Conservation (phyloP, 306 rosid species). For the Psophocarpus tetragonolobus region DNA sequence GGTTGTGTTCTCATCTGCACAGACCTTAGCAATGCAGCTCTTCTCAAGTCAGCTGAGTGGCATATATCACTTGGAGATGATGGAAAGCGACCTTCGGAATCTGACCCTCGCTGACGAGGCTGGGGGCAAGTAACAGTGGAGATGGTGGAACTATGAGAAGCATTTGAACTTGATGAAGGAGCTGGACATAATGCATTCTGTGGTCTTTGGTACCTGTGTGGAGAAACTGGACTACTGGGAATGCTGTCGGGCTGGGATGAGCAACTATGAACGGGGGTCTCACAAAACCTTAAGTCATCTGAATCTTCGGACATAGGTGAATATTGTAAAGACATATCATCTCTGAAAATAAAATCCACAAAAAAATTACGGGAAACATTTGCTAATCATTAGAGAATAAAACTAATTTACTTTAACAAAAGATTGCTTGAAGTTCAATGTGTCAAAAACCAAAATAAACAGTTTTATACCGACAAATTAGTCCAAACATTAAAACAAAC, state of each 20-base stretch:
- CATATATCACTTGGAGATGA: conserved; percentile 98
- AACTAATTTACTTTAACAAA: conserved; percentile 11
- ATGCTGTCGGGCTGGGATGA: conserved; percentile 67
- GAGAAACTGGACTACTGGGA: conserved; percentile 93
- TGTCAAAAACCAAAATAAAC: background rate
- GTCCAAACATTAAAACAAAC: background rate
- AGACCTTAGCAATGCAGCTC: conserved; percentile 94
- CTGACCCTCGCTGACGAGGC: conserved; percentile 89
- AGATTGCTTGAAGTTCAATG: conserved; percentile 2
- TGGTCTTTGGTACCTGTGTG: conserved; percentile 72
- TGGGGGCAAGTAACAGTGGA: conserved; percentile 54
- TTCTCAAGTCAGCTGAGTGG: conserved; percentile 95
- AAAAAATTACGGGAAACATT: background rate
- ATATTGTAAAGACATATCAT: conserved; percentile 77
- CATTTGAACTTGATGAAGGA: conserved; percentile 56
- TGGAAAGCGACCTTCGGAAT: conserved; percentile 95
- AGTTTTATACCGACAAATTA: background rate
- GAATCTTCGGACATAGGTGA: conserved; percentile 99
- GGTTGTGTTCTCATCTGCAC: conserved; percentile 96
- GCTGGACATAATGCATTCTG: conserved; percentile 41
- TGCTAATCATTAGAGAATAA: background rate
- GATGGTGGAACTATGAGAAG: conserved; percentile 54
- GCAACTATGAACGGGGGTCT: conserved; percentile 52
- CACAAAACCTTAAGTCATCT: conserved; percentile 77
- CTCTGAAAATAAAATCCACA: conserved; percentile 53